A percentile compares a stretch with the other conserved stretches of the same genome.
Evolutionary conservation across 2,329 filamentous ascomycete genomes (phyloP).

Genomic region (Colletotrichum sp.): DNA sequence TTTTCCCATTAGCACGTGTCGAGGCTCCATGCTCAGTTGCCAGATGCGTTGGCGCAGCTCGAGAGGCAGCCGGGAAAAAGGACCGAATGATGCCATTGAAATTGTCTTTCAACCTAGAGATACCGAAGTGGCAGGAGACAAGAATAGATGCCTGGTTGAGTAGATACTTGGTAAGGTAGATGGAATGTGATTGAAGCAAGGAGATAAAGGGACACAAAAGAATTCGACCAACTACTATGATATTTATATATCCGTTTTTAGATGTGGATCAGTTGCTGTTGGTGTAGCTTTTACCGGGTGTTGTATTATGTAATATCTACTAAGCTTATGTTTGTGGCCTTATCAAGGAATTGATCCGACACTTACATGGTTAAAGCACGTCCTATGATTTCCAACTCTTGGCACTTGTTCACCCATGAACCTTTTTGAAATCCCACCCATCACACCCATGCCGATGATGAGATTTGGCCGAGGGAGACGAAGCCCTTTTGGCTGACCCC

Average conservation of each 20-base stretch:
- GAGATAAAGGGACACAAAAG: not conserved
- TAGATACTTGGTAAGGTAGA: not conserved
- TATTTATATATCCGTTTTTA: not conserved
- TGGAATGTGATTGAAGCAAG: not conserved
- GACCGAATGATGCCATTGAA: not conserved
- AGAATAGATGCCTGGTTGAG: not conserved
- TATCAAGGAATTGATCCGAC: not conserved
- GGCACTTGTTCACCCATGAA: not conserved
- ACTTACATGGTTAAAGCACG: not conserved
- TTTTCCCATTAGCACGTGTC: not conserved
- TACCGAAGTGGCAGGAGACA: not conserved
- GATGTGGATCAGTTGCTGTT: not conserved
- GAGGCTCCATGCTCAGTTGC: not conserved
- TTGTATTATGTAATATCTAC: not conserved
- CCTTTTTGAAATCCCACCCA: not conserved
- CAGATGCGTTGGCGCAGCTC: slow-evolving; percentile 1
- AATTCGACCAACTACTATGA: not conserved
- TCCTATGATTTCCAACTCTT: not conserved
- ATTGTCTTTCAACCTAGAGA: not conserved
- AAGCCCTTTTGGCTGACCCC: not conserved
- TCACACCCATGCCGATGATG: not conserved
- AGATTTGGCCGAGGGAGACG: not conserved
- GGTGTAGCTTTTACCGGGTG: not conserved
- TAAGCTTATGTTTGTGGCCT: not conserved
- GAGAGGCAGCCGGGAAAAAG: not conserved